Evolutionary conservation across 225 moss, liverwort and hornwort species (phyloP), one percentile per base, ranked within the genome.

Genomic region (Neckera pumila): DNA sequence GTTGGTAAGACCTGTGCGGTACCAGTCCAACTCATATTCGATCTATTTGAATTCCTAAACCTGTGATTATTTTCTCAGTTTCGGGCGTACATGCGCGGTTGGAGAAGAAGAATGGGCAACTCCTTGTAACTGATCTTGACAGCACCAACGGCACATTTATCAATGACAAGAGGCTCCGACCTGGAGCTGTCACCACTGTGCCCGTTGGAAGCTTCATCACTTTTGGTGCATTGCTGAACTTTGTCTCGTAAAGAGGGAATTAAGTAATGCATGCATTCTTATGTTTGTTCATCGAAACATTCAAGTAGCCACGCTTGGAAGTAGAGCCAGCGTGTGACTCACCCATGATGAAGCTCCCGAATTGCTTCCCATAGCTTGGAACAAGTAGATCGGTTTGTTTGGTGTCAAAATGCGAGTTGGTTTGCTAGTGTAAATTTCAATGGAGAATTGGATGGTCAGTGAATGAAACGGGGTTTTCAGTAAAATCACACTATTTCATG

Each of bases 61-160:
- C 77, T 54, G 40, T 18, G 40, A 83, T 76, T 74, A 49, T 71
- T 60, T 51, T 28, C 62, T 36, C 87, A 96, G 95, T 96, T 76
- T 96, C 96, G 22, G 95, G 94, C 54, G 92, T 95, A 10, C 95
- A 95, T 79, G 95, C 95, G 23, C 94, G 96, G 53, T 76, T 96
- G 94, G 96, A 96, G 93, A 95, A 92, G 91, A 91, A 86, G 91
- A 93, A 91, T 61, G 93, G 90, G 27, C 71, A 87, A 47, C 90
- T 96, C 53, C 85, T 89, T 72, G 71, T 95, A 30, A 96, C 95
- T 61, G 96, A 96, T 85, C 89, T 96, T 42, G 93, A 95, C 82
- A 96, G 96, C 89, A 96, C 96, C 79, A 96, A 96, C 66, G 96
- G 96, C 86, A 96, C 96, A 17, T 96, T 91, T 66, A n/a, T 96